Conservation (phyloP, 768 basidiomycete species). For the Mycena haematopus region DNA sequence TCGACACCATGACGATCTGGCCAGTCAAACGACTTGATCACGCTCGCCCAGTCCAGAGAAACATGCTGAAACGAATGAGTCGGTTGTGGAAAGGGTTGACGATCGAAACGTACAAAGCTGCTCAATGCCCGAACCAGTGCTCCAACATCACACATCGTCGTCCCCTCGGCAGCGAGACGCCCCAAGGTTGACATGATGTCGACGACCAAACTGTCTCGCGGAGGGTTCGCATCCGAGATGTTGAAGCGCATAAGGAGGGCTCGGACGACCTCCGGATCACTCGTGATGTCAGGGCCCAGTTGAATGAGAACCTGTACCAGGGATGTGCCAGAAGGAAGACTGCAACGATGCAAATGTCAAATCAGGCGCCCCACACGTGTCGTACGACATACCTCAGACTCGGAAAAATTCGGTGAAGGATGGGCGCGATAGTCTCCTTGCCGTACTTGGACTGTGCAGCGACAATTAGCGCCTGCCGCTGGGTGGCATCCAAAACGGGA, state of each 20-base stretch:
- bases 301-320: constrained; percentile 79
- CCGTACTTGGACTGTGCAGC: constrained; percentile 85
- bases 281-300: constrained; percentile 80
- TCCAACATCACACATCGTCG: constrained; percentile 74
- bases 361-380: constrained; percentile 23
- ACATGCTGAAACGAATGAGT: constrained; percentile 53
- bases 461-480: constrained; percentile 76
- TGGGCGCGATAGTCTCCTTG: constrained; percentile 73
- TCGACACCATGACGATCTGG: constrained; percentile 85
- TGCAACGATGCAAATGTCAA: constrained; percentile 38
- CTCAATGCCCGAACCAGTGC: constrained; percentile 74
- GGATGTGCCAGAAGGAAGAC: constrained; percentile 69
- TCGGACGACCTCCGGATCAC: constrained; percentile 72
- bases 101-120: constrained; percentile 66
- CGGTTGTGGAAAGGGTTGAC: constrained; percentile 5
- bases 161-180: constrained; percentile 75
- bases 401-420: constrained; percentile 76
- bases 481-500: constrained; percentile 72
- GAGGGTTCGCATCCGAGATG: constrained; percentile 73
- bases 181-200: constrained; percentile 75
- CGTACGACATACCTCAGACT: constrained; percentile 64
- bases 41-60: constrained; percentile 77
- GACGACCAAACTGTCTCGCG: constrained; percentile 70
- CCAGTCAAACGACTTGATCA: constrained; percentile 88
- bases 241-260: constrained; percentile 78